These are phyloP conservation scores for Heterobasidion irregulare DNA, from an alignment of 1,284 basidiomycete species.

Conservation along the genomic window DNA sequence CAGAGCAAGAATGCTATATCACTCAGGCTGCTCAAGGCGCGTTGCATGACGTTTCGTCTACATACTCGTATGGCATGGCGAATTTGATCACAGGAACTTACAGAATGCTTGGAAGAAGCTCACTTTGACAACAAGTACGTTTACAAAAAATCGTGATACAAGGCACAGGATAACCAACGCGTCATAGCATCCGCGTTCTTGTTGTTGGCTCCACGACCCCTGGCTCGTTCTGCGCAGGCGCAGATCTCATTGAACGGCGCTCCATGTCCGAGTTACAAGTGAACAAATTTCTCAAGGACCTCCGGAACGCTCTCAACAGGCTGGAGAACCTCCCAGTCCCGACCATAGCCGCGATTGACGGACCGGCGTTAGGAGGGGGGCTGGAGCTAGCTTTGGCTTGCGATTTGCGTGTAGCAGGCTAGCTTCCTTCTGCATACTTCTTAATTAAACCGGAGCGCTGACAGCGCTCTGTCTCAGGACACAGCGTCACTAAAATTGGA, in stretches of 20 bases:
- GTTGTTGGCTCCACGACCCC: conserved; percentile 69
- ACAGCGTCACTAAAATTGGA: conserved; percentile 68
- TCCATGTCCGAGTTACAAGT: conserved; percentile 75
- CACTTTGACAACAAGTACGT: conserved; percentile 59
- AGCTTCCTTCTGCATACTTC: background rate
- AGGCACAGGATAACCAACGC: conserved; percentile 4
- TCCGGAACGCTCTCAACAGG: conserved; percentile 66
- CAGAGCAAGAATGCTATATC: conserved; percentile 89
- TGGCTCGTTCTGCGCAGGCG: conserved; percentile 88
- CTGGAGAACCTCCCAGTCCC: conserved; percentile 81
- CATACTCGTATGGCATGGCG: background rate
- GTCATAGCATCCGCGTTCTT: conserved; percentile 60
- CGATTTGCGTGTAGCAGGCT: conserved; percentile 83
- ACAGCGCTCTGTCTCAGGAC: conserved; percentile 23
- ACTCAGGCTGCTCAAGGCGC: conserved; percentile 59
- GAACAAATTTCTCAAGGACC: conserved; percentile 68
- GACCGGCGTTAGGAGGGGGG: conserved; percentile 88
- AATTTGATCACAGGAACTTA: conserved; percentile 49
- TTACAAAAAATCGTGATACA: background rate
- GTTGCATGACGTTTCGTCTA: conserved; percentile 3
- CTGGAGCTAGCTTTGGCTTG: conserved; percentile 83
- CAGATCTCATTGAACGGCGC: conserved; percentile 82
- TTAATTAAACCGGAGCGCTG: conserved; percentile 5
- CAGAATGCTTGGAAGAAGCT: conserved; percentile 59
- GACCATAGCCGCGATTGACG: conserved; percentile 89